Evolutionary conservation across 768 basidiomycete genomes (phyloP), one percentile per base, ranked within the genome.

Genomic region (Glaciozyma antarctica): DNA sequence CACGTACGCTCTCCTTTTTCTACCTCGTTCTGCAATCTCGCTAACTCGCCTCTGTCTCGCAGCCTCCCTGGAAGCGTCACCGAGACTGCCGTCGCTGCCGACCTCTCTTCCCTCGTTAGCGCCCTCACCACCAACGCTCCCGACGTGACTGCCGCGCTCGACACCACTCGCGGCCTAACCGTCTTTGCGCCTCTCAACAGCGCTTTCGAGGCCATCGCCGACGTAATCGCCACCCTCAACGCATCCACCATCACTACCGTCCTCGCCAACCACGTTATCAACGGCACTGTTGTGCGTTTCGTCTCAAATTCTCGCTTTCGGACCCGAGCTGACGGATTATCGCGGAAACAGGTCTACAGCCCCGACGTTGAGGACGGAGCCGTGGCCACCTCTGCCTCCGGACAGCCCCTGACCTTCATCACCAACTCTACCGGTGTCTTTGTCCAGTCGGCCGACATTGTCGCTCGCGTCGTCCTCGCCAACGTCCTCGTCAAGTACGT

Each of bases 131-230:
- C 38, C 38, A 7, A 7, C 12, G 38, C 38, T 2, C 38, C 38
- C 12, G 38, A 41, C 38, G 38, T 41, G 38, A 41, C 38, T 12
- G 38, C 38, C 38, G 38, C 38, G 5, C 38, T 41, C 13, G 38
- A 41, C 32, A 49, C 53, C 5, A 57, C 73, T 3, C 49, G 60
- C 26, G 77, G 75, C 24, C 60, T 78, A 66, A 78, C 77, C 57
- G 67, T 78, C 64, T 78, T 78, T 59, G 76, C 76, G 21, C 77
- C 77, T 19, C 71, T 67, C 64, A 73, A 78, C 68, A 67, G 72
- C 24, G 77, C 76, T 30, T 62, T 77, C 58, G 62, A 49, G 26
- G 26, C 41, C 30, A 66, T 73, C 56, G 47, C 58, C 12, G 56
- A 34, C 12, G 51, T 73, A 6, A 43, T 77, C 17, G 70, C 71